Conservation (phyloP, 805 yeast species). For the Yueomyces sp. region DNA sequence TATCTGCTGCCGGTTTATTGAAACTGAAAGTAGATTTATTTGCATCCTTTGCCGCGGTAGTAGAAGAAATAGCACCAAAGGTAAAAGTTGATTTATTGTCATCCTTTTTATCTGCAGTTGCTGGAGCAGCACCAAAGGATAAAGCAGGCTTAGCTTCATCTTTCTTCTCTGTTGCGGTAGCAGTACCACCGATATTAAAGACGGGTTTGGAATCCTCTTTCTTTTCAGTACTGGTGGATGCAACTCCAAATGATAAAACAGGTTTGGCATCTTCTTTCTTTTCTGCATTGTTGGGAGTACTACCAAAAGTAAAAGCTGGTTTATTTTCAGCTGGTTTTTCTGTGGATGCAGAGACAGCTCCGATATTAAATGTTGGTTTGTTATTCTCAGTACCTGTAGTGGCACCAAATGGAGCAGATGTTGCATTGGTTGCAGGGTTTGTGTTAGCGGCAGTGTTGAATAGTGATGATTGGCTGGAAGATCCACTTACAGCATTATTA, state of each 20-base stretch:
- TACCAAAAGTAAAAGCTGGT: constrained; percentile 9
- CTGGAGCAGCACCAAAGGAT: constrained; percentile 14
- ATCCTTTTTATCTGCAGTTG: neutral
- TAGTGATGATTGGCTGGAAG: neutral
- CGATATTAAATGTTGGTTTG: neutral
- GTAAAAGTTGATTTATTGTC: neutral
- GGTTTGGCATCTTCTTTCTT: neutral
- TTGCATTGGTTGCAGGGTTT: constrained; percentile 3
- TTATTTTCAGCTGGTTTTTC: neutral
- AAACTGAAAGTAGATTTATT: too few species aligned
- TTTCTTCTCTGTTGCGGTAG: constrained; percentile 1
- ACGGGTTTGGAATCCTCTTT: constrained; percentile 4
- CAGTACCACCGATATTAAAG: neutral
- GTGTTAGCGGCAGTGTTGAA: constrained; percentile 2
- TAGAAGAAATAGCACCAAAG: neutral
- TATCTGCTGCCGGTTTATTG: too few species aligned
- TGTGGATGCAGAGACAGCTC: neutral
- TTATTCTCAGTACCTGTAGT: neutral
- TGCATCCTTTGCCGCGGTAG: neutral
- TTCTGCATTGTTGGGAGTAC: neutral
- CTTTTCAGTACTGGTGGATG: constrained; percentile 1
- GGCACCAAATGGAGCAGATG: constrained; percentile 2
- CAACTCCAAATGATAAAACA: neutral
- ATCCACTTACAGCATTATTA: too few species aligned
- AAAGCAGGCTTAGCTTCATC: constrained; percentile 8